Evolutionary conservation across 1,284 basidiomycete species (phyloP).

Genomic region (Limonomyces culmigenus): DNA sequence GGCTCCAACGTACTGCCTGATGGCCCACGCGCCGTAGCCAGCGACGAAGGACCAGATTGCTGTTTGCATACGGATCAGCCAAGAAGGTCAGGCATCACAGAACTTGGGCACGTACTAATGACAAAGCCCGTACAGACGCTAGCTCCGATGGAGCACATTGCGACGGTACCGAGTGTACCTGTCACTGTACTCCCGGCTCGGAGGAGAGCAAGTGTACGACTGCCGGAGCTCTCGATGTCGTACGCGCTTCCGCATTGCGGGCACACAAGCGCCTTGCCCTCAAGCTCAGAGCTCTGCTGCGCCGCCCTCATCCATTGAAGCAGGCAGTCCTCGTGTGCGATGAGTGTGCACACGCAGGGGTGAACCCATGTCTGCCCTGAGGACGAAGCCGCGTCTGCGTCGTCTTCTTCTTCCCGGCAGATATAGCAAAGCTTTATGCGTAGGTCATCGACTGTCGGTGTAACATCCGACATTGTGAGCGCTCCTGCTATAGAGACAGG

Average conservation of each 20-base stretch:
- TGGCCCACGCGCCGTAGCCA: slow-evolving; percentile 56
- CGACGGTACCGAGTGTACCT: not conserved
- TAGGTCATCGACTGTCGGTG: slow-evolving; percentile 25
- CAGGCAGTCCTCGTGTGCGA: slow-evolving; percentile 65
- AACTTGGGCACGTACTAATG: slow-evolving; percentile 19
- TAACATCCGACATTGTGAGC: too few relatives aligned
- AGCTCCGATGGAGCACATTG: slow-evolving; percentile 24
- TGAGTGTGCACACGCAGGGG: slow-evolving; percentile 61
- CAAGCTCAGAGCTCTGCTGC: slow-evolving; percentile 31
- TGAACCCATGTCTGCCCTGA: slow-evolving; percentile 38
- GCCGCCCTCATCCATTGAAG: slow-evolving; percentile 60
- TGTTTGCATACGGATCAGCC: slow-evolving; percentile 11
- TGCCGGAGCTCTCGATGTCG: slow-evolving; percentile 45
- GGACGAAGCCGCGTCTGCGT: slow-evolving; percentile 14
- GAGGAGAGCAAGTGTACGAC: slow-evolving; percentile 31
- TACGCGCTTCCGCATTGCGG: slow-evolving; percentile 59
- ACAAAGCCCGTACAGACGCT: slow-evolving; percentile 24
- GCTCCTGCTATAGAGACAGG: too few relatives aligned
- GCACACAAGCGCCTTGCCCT: slow-evolving; percentile 52
- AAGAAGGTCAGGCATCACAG: not conserved
- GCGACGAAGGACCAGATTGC: slow-evolving; percentile 46
- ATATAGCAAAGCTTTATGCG: slow-evolving; percentile 59
- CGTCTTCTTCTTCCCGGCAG: slow-evolving; percentile 53
- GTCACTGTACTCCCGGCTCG: slow-evolving; percentile 20
- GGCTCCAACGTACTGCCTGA: slow-evolving; percentile 47